Base-by-base conservation (phyloP, 1,284 basidiomycete genomes). In the Ceratobasidium sp. region DNA sequence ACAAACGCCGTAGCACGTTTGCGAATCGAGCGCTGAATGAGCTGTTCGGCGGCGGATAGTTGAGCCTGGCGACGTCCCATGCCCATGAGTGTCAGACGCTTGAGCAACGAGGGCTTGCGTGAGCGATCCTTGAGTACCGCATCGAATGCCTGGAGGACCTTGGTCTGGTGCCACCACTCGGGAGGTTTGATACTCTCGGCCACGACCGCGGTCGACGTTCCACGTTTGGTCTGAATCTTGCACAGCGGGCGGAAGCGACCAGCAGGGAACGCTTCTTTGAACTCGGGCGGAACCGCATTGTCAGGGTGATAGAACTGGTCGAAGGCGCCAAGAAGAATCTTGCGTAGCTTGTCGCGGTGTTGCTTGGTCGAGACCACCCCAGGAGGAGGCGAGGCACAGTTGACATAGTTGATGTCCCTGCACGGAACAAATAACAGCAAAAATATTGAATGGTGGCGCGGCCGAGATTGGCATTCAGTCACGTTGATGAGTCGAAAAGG, bases 181-280 rank as follows among this genome's bases (percentile, higher is more conserved):
- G 94, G 95, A 42, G 90, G 83, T 76, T 92, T 91, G 77, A 95
- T 91, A 72, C 90, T 89, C 76, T 93, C 92, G 2, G 91, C 91
- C 27, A 92, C 90, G 35, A 74, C 70, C 2, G 74, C 69, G 5
- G 72, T 71, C 20, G 90, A 88, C 0, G 86, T 89, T 34, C 88
- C 90, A 62, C 89, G 84, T 80, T 91, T 93, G 34, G 88, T 90
- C 77, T 89, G 89, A 69, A 91, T 93, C 77, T 90, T 92, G 82
- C 89, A 94, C 45, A 90, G 86, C 12, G 90, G 90, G 52, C 89
- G 82, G 81, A 94, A 93, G 56, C 91, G 85, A 54, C 94, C 94
- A 1, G 90, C 92, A 2, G 96, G 94, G 81, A 96, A 98, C 1
- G 96, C 93, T 76, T 97, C 93, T 76, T 95, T 94, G 82, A 96